Percentiles rank a stretch among this genome's conserved stretches.
These are phyloP conservation scores for Aquilaria agallochum DNA, from an alignment of 441 rosid species.

Conservation along the genomic window DNA sequence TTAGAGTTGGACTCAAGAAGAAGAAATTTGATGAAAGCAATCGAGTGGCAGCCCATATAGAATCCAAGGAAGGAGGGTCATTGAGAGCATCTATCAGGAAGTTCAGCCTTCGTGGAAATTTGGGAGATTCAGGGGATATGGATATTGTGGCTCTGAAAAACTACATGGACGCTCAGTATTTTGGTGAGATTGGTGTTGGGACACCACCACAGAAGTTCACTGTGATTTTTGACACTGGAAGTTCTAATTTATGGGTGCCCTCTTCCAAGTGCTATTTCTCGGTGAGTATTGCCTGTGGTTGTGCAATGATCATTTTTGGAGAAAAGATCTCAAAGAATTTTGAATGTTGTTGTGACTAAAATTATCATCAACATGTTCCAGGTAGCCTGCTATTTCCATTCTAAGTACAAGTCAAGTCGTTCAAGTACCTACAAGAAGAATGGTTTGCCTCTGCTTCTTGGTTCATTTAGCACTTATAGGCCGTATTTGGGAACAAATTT, in stretches of 20 bases:
- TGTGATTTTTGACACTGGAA: conserved; percentile 87
- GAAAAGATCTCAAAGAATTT: conserved; percentile 3
- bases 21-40: conserved; percentile 48
- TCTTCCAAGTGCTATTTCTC: conserved; percentile 78
- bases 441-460: conserved; percentile 39
- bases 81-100: conserved; percentile 37
- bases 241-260: conserved; percentile 89
- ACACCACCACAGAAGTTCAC: conserved; percentile 78
- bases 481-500: too few species aligned
- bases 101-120: conserved; percentile 34
- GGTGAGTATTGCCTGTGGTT: conserved; percentile 34
- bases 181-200: conserved; percentile 81
- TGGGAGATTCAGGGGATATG: conserved; percentile 40
- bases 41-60: conserved; percentile 41
- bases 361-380: conserved; percentile 17
- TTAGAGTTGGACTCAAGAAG: conserved; percentile 68
- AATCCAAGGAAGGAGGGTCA: conserved; percentile 40
- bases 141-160: conserved; percentile 63
- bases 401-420: conserved; percentile 57
- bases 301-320: background rate
- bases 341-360: too few species aligned
- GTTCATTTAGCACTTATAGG: conserved; percentile 1
- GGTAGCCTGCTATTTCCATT: conserved; percentile 75
- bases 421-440: conserved; percentile 65
- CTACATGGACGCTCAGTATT: conserved; percentile 86